Percentiles rank a stretch among this genome's conserved stretches.
Evolutionary conservation across 2,329 filamentous ascomycete species (phyloP).

Genomic region (Aspergillus sojae): DNA sequence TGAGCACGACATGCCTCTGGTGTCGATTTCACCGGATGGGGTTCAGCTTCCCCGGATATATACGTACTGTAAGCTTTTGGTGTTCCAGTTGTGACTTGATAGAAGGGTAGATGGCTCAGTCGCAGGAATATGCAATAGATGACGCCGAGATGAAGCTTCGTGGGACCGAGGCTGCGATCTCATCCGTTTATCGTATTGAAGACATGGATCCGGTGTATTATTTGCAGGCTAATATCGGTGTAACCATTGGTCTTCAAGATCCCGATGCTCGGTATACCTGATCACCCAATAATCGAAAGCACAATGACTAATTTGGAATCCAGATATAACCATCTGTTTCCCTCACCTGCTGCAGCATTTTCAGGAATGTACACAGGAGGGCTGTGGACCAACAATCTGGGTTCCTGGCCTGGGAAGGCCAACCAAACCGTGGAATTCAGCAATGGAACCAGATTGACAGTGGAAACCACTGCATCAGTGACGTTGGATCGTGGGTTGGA

Average conservation of each 20-base stretch:
- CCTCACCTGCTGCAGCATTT: neutral
- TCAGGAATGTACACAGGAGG: neutral
- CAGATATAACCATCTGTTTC: neutral
- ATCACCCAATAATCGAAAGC: too few relatives aligned
- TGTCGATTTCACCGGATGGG: conserved; percentile 66
- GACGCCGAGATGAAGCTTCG: conserved; percentile 46
- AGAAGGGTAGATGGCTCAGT: too few relatives aligned
- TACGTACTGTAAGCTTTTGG: conserved; percentile 34
- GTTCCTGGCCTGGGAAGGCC: neutral
- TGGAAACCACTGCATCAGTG: neutral
- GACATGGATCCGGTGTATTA: neutral
- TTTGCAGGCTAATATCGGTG: neutral
- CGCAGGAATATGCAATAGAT: conserved; percentile 25
- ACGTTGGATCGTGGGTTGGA: neutral
- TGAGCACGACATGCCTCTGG: conserved; percentile 45
- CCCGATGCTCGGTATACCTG: conserved; percentile 54
- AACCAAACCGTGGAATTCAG: neutral
- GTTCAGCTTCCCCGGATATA: conserved; percentile 60
- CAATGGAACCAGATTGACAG: neutral
- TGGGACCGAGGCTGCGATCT: neutral
- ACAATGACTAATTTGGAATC: too few relatives aligned
- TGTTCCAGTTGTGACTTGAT: too few relatives aligned
- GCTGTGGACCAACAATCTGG: neutral
- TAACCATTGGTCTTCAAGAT: conserved; percentile 47
- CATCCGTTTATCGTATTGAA: neutral